Evolutionary conservation across 1,139 yeast genomes (phyloP).

Genomic region (Suhomyces coccinellae): DNA sequence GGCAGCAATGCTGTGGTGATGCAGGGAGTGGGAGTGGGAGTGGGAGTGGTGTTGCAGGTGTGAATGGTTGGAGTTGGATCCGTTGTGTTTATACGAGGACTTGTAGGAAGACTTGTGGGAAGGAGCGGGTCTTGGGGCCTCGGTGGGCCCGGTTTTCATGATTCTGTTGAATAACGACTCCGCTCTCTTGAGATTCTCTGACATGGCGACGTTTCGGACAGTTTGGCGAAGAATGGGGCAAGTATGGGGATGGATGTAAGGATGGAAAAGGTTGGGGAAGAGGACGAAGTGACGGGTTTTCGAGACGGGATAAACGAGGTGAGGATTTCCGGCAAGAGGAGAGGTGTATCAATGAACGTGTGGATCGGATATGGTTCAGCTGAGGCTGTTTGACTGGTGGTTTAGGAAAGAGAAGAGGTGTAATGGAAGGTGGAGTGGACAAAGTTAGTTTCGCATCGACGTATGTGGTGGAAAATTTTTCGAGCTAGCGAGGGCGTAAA

Average conservation of each 20-base stretch:
- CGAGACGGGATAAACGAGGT: background rate
- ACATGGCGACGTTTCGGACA: slow-evolving; percentile 27
- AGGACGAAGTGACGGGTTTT: background rate
- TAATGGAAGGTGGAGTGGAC: background rate
- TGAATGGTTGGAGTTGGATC: slow-evolving; percentile 4
- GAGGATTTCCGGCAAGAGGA: background rate
- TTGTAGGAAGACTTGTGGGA: slow-evolving; percentile 4
- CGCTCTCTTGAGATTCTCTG: slow-evolving; percentile 51
- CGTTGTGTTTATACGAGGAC: slow-evolving; percentile 6
- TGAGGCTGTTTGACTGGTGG: background rate
- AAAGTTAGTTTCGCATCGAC: slow-evolving; percentile 7
- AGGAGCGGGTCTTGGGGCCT: slow-evolving; percentile 2
- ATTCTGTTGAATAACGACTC: slow-evolving; percentile 51
- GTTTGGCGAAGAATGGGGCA: background rate
- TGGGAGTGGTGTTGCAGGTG: slow-evolving; percentile 9
- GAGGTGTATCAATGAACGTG: background rate
- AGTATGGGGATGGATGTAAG: background rate
- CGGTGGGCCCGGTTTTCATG: slow-evolving; percentile 35
- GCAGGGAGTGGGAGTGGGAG: slow-evolving; percentile 9
- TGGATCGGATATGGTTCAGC: background rate
- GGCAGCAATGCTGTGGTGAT: slow-evolving; percentile 6
- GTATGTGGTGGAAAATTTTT: slow-evolving; percentile 9
- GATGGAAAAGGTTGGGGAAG: background rate
- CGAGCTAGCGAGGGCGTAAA: background rate
- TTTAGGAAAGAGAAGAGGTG: background rate